Evolutionary conservation across 192 early-diverging fungal genomes (phyloP), one percentile per base, ranked within the genome.

Genomic region (Geranomyces michiganensis): DNA sequence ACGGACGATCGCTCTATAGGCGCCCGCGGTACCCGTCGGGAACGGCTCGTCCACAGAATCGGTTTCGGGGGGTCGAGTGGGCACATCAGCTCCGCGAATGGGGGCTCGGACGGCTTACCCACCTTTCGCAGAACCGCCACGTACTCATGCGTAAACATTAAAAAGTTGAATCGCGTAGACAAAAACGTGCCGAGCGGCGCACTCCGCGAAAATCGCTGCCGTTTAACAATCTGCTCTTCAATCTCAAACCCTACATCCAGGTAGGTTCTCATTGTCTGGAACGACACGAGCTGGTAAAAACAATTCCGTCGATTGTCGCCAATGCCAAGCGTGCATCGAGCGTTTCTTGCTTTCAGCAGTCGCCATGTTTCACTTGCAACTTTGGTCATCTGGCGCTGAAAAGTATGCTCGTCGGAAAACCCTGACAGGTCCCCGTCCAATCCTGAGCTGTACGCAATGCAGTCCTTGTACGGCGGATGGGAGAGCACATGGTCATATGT

Each of bases 391-490:
- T 96, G 90, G 12, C 70, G 70, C 55, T 76, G 70, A 26, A 96
- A 96, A 48, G 92, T 91, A 0, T 82, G 76, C 8, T 88, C 79
- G 14, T 91, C 93, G 14, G 90, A 89, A 67, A 90, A 93, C 30
- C 92, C 83, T 45, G 90, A 92, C 49, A 96, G 77, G 46, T 96
- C 95, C 32, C 94, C 94, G 5, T 92, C 93, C 56, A 97, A 91
- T 70, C 93, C 89, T 6, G 90, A 85, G 58, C 70, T 72, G 60
- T 76, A 65, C 30, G 62, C 27, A 30, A 60, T 70, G 44, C 68
- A 95, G 73, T 96, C 93, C 77, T 97, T 97, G 78, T 97, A 97
- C 4, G 95, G 95, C 48, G 95, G 95, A 66, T 97, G 95, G 13
- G 92, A 93, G 30, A 97, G 82, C 7, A 97, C 82, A 67, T 95